A percentile compares a stretch with the other conserved stretches of the same genome.
Conservation (phyloP, 345 rosid genomes). For the Gossypium bickii region DNA sequence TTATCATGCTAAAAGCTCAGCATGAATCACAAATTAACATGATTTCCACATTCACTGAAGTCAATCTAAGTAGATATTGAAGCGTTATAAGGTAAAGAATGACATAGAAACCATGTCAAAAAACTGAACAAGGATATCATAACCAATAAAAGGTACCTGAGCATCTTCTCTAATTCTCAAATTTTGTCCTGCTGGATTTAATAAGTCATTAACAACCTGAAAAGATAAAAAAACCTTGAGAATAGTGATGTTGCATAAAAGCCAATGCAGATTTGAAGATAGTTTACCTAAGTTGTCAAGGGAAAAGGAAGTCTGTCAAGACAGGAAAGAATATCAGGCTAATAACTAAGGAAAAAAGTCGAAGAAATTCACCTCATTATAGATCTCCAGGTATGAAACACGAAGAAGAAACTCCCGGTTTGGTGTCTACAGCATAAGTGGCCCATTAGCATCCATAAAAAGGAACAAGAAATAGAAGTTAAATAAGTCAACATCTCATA, state of each 20-base stretch:
- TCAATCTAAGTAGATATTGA: not conserved
- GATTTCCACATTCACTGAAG: not conserved
- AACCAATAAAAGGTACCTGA: conserved; percentile 48
- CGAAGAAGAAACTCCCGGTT: conserved; percentile 95
- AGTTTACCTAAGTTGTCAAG: conserved; percentile 38
- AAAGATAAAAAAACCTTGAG: conserved; percentile 24
- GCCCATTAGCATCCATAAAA: conserved; percentile 16
- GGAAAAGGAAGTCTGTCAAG: conserved; percentile 13
- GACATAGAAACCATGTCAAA: not conserved
- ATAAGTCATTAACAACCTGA: conserved; percentile 94
- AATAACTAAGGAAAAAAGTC: not conserved
- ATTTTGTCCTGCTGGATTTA: conserved; percentile 96
- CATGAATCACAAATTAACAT: not conserved
- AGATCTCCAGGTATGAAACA: conserved; percentile 93
- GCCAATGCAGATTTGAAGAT: conserved; percentile 10
- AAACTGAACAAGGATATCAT: no score
- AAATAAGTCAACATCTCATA: conserved; percentile 27
- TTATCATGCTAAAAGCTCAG: not conserved
- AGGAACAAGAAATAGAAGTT: not conserved
- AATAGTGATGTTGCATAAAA: conserved; percentile 14
- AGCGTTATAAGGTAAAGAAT: not conserved
- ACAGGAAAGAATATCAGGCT: conserved; percentile 5
- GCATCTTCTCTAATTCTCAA: conserved; percentile 96
- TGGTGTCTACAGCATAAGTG: conserved; percentile 59
- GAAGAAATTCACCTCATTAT: conserved; percentile 76